Evolutionary conservation across 1,139 yeast genomes (phyloP), one percentile per base, ranked within the genome.

Genomic region (Wickerhamiella pararugosa): DNA sequence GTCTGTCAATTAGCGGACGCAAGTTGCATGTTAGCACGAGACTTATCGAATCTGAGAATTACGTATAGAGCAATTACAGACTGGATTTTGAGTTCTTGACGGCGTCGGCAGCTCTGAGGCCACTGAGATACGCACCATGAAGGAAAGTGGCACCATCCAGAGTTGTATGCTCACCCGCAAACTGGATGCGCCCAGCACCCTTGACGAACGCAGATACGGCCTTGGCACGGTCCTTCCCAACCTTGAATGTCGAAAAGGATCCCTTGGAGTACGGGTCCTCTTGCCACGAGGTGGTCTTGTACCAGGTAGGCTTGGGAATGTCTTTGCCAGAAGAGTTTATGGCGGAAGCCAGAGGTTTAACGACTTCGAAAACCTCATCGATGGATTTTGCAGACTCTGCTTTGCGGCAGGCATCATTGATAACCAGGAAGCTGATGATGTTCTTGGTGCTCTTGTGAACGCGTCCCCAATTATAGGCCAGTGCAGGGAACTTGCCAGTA

Each of bases 161-260:
- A 26, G 73, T 69, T 1, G 93, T 74, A 54, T 82, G 94, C 58
- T 83, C 94, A 5, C 95, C 94, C 0, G 93, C 94, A 63, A 83
- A 83, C 41, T 90, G 64, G 5, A 83, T 65, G 32, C 76, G 80
- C 36, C 40, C 40, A 32, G 65, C 66, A 0, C 81, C 82, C 29
- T 71, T 69, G 31, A 70, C 67, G 43, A 82, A 64, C 4, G 75
- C 72, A 6, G 76, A 59, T 4, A 75, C 68, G 8, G 72, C 55
- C 41, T 72, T 78, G 11, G 71, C 63, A 0, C 92, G 82, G 51
- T 78, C 82, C 54, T 79, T 81, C 8, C 75, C 77, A 0, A 78
- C 74, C 34, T 64, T 59, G 44, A 82, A 70, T 0, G 83, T 80
- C 15, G 82, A 69, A 58, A 80, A 82, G 0, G 93, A 74, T 3